Evolutionary conservation across 257 asterid species (phyloP).

Genomic region (Fraxinus pennsylvanica): DNA sequence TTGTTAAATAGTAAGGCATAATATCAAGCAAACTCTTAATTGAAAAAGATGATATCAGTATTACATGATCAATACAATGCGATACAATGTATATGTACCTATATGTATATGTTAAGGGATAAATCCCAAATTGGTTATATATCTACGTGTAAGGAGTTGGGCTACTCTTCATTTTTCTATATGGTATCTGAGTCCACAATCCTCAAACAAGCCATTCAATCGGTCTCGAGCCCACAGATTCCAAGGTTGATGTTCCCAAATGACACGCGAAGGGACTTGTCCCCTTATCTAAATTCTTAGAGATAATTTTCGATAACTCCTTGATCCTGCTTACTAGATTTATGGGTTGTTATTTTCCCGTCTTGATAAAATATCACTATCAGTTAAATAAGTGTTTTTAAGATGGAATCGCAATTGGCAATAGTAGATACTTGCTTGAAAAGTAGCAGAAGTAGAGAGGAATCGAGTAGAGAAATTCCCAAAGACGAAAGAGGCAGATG

Average conservation of each 20-base stretch:
- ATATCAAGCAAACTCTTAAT: background rate
- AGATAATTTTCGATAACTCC: background rate
- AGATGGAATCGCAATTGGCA: too few relatives aligned
- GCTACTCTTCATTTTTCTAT: too few relatives aligned
- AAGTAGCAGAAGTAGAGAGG: constrained; percentile 40
- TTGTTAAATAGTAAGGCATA: background rate
- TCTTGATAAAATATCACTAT: background rate
- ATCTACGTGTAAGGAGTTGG: too few relatives aligned
- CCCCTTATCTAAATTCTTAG: background rate
- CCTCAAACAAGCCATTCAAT: too few relatives aligned
- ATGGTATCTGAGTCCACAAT: too few relatives aligned
- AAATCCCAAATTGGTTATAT: too few relatives aligned
- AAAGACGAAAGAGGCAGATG: constrained; percentile 44
- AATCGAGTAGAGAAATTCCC: constrained; percentile 50
- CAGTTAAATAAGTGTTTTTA: too few relatives aligned
- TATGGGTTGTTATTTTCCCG: background rate
- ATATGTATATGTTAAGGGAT: too few relatives aligned
- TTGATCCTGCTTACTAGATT: background rate
- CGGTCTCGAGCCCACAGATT: too few relatives aligned
- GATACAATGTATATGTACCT: background rate
- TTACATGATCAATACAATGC: background rate
- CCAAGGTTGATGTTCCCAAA: too few relatives aligned
- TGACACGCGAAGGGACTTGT: background rate
- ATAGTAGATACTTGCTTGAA: constrained; percentile 31
- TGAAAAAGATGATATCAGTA: background rate